phyloP scores from a whole-genome alignment of 148 eudicot genomes.

The Camellia lanceoleosa region DNA sequence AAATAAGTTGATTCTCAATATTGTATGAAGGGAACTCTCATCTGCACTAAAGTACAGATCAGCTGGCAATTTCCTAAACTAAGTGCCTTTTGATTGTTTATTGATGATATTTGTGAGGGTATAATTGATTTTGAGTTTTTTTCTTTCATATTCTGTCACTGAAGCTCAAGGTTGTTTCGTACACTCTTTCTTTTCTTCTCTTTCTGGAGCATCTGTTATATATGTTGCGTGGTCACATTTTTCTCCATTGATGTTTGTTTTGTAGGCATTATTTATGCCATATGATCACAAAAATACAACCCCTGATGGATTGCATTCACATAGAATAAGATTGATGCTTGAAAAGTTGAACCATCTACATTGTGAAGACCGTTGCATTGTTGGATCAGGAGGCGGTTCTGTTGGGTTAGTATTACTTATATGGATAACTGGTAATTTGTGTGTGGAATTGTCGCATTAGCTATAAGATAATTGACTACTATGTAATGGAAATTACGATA shows the following conservation, averaged over 20 bases:
- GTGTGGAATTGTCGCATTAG: neutral
- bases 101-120: neutral
- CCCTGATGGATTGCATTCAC: conserved; percentile 65
- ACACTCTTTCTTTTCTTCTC: neutral
- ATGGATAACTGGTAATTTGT: conserved; percentile 12
- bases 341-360: conserved; percentile 71
- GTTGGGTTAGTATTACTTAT: conserved; percentile 62
- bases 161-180: neutral
- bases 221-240: conserved; percentile 7
- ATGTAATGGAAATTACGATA: neutral
- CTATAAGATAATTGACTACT: conserved; percentile 1
- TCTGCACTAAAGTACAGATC: neutral
- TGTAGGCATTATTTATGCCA: conserved; percentile 95
- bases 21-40: conserved; percentile 2
- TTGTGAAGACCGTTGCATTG: conserved; percentile 69
- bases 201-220: neutral
- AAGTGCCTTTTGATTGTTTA: neutral
- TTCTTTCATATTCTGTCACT: neutral
- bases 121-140: neutral
- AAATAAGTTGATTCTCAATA: neutral
- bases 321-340: conserved; percentile 64
- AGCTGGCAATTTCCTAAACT: neutral
- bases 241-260: conserved; percentile 21
- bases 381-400: conserved; percentile 98
- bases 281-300: conserved; percentile 95